Base-by-base conservation (phyloP, 352 stramenopile genomes). In the Globisporangium megalacanthum region DNA sequence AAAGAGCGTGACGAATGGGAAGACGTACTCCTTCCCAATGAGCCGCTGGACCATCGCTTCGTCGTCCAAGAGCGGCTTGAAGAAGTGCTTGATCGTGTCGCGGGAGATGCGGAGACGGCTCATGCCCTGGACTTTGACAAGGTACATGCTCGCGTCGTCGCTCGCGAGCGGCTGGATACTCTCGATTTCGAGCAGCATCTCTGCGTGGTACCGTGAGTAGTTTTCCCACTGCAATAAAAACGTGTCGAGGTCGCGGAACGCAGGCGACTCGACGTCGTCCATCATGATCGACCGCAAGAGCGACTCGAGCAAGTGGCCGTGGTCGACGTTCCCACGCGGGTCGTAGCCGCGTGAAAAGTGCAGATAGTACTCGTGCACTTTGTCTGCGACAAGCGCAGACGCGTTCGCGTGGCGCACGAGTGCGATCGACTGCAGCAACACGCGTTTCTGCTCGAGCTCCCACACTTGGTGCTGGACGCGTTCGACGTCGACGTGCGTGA, bases 31-130 rank as follows among this genome's bases (percentile, higher is more conserved):
- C 49, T 83, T 69, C 15, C 79, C 79, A 19, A 89, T 68, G 39
- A 89, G 70, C 19, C 64, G 65, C 62, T 87, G 76, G n/a, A 87
- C 79, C 61, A 89, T 71, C 4, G 65, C 31, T 51, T 87, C 79
- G 52, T 89, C 73, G 7, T 65, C 64, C 8, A 84, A 53, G 14
- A 89, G 44, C 1, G 75, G 76, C 47, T 79, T 67, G 48, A 87
- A 89, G 45, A 89, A 83, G 37, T 87, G 69, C 52, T 67, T 65
- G 66, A 89, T 81, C 17, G 79, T 89, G 52, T 81, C 70, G 25
- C 76, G 63, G 4, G 70, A 83, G 64, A 89, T 86, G 33, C 74
- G 72, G 19, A 89, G 67, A n/a, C 62, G 73, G 6, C 62, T 68
- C 49, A 65, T 49, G 0, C 77, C 77, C 14, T 70, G 52, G 49